A percentile compares a stretch with the other conserved stretches of the same genome.
phyloP scores from a whole-genome alignment of 352 stramenopile genomes.

The Blastocystis sp. region DNA sequence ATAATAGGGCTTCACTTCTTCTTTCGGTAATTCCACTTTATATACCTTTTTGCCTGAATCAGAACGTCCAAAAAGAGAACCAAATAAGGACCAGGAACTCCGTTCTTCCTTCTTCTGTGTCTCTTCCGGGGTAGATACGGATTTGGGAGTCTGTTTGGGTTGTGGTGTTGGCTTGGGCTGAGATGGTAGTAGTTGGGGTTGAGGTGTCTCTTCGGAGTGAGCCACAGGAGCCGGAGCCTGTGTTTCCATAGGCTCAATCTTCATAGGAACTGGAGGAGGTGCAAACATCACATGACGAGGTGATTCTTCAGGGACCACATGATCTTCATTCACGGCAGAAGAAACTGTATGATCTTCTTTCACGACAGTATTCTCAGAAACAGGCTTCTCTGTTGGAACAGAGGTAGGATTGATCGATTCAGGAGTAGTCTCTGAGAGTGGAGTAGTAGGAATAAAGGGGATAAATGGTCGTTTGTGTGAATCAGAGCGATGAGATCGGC shows the following conservation, averaged over 20 bases:
- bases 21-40: conserved; percentile 64
- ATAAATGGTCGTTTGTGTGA: neutral
- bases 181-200: neutral
- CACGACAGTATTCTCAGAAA: neutral
- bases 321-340: too few relatives aligned
- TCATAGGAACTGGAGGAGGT: neutral
- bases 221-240: neutral
- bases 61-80: conserved; percentile 43
- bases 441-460: neutral
- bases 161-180: neutral
- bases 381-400: neutral
- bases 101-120: conserved; percentile 26
- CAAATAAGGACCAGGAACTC: conserved; percentile 35
- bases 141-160: conserved; percentile 12
- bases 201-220: neutral
- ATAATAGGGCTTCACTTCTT: conserved; percentile 68
- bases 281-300: neutral
- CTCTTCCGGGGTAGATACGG: neutral
- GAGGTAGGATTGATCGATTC: neutral
- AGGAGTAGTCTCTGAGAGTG: neutral
- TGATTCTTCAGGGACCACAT: neutral
- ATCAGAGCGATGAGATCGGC: neutral
- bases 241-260: neutral
- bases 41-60: conserved; percentile 63
- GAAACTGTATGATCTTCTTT: neutral